Evolutionary conservation across 2,329 filamentous ascomycete genomes (phyloP).

Genomic region (Claviceps citrina): DNA sequence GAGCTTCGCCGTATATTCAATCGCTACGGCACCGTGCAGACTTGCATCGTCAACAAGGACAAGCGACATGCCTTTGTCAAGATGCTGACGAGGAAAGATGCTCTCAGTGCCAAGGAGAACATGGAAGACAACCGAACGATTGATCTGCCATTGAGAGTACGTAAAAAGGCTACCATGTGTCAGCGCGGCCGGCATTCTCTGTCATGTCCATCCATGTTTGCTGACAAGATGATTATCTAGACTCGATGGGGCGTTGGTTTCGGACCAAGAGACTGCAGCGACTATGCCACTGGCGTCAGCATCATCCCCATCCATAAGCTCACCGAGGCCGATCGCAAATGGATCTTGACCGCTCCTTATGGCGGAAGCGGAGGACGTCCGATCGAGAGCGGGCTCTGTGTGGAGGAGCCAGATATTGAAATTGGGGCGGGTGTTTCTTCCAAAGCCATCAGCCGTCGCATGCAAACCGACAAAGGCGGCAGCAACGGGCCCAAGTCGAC

Average conservation of each 20-base stretch:
- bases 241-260: conserved; percentile 97
- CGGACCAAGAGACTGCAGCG: conserved; percentile 89
- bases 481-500: conserved; percentile 49
- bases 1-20: conserved; percentile 71
- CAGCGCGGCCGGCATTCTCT: neutral
- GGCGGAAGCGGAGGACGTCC: conserved; percentile 76
- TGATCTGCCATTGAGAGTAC: conserved; percentile 57
- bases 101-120: conserved; percentile 65
- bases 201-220: neutral
- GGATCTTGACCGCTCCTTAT: conserved; percentile 87
- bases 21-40: conserved; percentile 77
- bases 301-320: conserved; percentile 84
- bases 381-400: conserved; percentile 70
- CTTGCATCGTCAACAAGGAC: conserved; percentile 94
- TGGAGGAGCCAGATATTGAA: conserved; percentile 97
- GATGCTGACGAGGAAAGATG: conserved; percentile 83
- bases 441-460: conserved; percentile 61
- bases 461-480: conserved; percentile 53
- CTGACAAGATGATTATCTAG: conserved; percentile 23
- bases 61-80: conserved; percentile 98
- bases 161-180: no score
- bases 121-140: conserved; percentile 69
- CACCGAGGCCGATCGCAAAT: conserved; percentile 92
- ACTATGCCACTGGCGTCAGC: conserved; percentile 84
- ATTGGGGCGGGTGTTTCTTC: conserved; percentile 95